phyloP scores from a whole-genome alignment of 495 filamentous ascomycete species.

The Hypomontagnella monticulosa region DNA sequence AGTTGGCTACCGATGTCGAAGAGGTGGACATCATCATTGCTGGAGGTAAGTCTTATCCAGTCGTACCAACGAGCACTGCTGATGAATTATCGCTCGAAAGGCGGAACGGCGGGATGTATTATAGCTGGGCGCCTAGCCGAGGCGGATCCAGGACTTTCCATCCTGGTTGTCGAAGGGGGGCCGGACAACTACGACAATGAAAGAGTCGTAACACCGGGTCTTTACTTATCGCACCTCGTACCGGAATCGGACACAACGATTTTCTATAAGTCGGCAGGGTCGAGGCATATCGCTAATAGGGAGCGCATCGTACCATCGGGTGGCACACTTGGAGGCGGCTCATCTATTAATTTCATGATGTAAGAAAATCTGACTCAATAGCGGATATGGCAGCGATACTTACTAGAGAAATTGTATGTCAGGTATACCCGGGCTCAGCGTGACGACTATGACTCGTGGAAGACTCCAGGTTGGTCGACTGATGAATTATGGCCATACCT shows the following conservation, averaged over 20 bases:
- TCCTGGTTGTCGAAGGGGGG: conserved; percentile 55
- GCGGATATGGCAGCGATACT: not conserved
- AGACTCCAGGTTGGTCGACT: conserved; percentile 60
- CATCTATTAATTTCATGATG: conserved; percentile 69
- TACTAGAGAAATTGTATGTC: not conserved
- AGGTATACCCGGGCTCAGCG: conserved; percentile 50
- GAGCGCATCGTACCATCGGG: conserved; percentile 61
- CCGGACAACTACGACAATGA: conserved; percentile 50
- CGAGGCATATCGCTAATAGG: conserved; percentile 56
- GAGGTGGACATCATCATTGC: conserved; percentile 56
- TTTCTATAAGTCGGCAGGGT: conserved; percentile 48
- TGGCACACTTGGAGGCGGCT: conserved; percentile 67
- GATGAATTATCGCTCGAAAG: conserved; percentile 26
- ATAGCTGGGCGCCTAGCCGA: conserved; percentile 53
- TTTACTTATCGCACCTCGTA: conserved; percentile 47
- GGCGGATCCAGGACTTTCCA: conserved; percentile 52
- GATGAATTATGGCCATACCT: conserved; percentile 62
- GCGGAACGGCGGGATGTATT: conserved; percentile 56
- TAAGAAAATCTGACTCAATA: conserved; percentile 41
- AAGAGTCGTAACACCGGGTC: conserved; percentile 46
- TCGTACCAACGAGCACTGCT: not conserved
- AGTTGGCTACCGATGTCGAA: conserved; percentile 38
- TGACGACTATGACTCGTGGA: conserved; percentile 63
- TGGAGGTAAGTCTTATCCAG: conserved; percentile 41
- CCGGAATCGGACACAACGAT: conserved; percentile 48